phyloP scores from a whole-genome alignment of 768 basidiomycete genomes.

The Exsudoporus frostii region DNA sequence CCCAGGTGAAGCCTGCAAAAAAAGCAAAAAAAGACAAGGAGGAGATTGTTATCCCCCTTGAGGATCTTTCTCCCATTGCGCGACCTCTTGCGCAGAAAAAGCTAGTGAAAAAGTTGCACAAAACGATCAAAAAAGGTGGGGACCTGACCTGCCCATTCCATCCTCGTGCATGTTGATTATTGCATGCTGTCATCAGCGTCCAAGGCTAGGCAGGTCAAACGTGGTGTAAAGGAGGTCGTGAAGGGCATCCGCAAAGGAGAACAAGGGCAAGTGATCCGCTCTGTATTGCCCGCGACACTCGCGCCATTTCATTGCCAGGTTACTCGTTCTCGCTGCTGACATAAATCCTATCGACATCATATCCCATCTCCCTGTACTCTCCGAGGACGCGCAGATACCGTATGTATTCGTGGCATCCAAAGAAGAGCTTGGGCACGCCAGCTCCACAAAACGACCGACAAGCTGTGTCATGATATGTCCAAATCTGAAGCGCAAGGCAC shows the following conservation, averaged over 20 bases:
- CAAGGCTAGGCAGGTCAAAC: constrained; percentile 91
- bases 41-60: constrained; percentile 63
- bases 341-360: constrained; percentile 99
- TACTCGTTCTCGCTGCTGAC: constrained; percentile 92
- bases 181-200: constrained; percentile 55
- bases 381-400: constrained; percentile 90
- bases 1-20: constrained; percentile 39
- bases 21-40: constrained; percentile 61
- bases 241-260: constrained; percentile 98
- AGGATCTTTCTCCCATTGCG: constrained; percentile 92
- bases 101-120: constrained; percentile 90
- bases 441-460: constrained; percentile 96
- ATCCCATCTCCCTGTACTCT: constrained; percentile 90
- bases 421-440: constrained; percentile 93
- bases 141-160: not conserved
- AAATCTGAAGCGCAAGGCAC: constrained; percentile 67
- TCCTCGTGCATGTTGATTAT: not conserved
- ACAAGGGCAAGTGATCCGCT: constrained; percentile 66
- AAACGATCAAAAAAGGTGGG: constrained; percentile 88
- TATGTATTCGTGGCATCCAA: constrained; percentile 90
- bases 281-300: not conserved
- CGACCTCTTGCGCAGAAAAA: constrained; percentile 92
- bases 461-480: constrained; percentile 96
- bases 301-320: constrained; percentile 38
- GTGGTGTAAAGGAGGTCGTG: constrained; percentile 98